Evolutionary conservation across 2,329 filamentous ascomycete genomes (phyloP).

Genomic region (Paecilomyces fulvus): DNA sequence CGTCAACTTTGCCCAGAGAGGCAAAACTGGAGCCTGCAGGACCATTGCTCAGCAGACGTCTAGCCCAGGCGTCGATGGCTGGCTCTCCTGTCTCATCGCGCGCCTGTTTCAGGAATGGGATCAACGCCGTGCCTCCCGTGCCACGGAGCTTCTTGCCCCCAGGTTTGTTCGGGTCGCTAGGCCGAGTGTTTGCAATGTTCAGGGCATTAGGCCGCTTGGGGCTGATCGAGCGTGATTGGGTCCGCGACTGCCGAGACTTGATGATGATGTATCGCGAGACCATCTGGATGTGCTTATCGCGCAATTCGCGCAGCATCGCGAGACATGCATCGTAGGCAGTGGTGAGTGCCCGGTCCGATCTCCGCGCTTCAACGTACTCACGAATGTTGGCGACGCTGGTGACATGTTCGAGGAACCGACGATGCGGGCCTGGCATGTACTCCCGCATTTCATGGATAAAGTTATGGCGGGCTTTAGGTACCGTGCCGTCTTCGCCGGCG

Average conservation of each 20-base stretch:
- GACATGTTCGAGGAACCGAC: conserved; percentile 78
- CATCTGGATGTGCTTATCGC: conserved; percentile 93
- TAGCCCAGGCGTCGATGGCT: conserved; percentile 62
- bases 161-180: conserved; percentile 26
- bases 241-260: conserved; percentile 67
- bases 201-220: conserved; percentile 39
- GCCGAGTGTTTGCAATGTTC: conserved; percentile 46
- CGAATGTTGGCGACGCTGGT: conserved; percentile 76
- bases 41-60: conserved; percentile 48
- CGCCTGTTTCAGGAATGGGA: conserved; percentile 93
- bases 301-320: conserved; percentile 65
- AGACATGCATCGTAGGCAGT: conserved; percentile 88
- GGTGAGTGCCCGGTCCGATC: conserved; percentile 55
- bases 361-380: conserved; percentile 61
- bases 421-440: conserved; percentile 94
- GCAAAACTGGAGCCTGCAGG: conserved; percentile 30
- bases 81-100: conserved; percentile 93
- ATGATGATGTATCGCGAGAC: conserved; percentile 93
- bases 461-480: conserved; percentile 58
- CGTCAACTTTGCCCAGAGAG: conserved; percentile 44
- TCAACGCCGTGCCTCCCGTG: conserved; percentile 86
- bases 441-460: conserved; percentile 95
- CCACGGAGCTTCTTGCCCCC: conserved; percentile 61
- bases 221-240: conserved; percentile 52
- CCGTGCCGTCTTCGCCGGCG: conserved; percentile 38